Base-by-base conservation (phyloP, 2,329 filamentous ascomycete genomes). In the Microsporum ferrugineum region DNA sequence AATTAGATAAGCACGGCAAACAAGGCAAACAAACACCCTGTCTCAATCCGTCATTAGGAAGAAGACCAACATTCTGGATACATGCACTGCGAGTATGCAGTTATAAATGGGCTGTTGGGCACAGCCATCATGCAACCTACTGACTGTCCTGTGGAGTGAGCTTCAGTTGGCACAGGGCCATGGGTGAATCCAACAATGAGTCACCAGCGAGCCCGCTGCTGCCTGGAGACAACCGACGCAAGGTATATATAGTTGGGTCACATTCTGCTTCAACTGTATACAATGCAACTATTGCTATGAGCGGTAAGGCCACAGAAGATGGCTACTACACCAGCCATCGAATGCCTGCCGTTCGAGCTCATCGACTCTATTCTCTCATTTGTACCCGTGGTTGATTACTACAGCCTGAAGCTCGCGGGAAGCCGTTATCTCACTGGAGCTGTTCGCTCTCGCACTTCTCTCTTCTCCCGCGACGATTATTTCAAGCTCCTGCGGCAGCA, bases 311-410 rank as follows among this genome's bases (percentile, higher is more conserved):
- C 8, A 39, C 5, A 12, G 38, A 39, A 39, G 8, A 39, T 39
- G 38, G 5, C n/a, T 8, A 47, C 3, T 34, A 14, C 5, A 33
- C 14, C 12, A 17, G 23, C 5, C 2, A 47, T 62, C 4, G 61
- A 62, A 55, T 23, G 14, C 4, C 51, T 63, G 14, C 23, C 55
- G 1, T 38, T 47, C 1, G 39, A 57, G 3, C n/a, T 63, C 5
- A n/a, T 63, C 38, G 17, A 53, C 8, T 33, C 2, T 14, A 17
- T 63, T 10, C 53, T 57, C 14, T 7, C 7, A 3, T 56, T 14
- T 49, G 2, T 63, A 55, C 59, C 62, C 7, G 39, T 63, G 27
- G 6, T 63, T 6, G 62, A 63, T 56, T 61, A 56, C 53, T 55
- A 47, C 14, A 23, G 10, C 34, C 38, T 63, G 33, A 61, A 59